Conservation (phyloP, 257 asterid species). For the Fraxinus quadrangulata region DNA sequence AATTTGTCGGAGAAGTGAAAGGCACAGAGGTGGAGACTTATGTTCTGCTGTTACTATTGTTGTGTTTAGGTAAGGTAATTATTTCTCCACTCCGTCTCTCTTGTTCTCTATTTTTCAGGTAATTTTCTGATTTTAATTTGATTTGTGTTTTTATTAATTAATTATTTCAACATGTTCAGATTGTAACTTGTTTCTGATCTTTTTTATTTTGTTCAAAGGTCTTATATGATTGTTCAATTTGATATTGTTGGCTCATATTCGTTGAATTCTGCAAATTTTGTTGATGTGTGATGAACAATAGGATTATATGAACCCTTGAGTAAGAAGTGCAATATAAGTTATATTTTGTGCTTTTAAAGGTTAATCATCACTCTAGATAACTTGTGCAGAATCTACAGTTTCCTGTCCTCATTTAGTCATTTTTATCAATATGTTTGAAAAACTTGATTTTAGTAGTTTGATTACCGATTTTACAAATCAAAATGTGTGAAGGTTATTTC, state of each 20-base stretch:
- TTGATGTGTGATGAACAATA: neutral
- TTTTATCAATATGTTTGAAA: too few species aligned
- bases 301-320: neutral
- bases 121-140: slow-evolving; percentile 5
- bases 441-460: too few species aligned
- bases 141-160: neutral
- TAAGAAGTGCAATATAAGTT: neutral
- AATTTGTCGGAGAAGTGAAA: too few species aligned
- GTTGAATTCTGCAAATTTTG: neutral
- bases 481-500: too few species aligned
- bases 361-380: neutral
- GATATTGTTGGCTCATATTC: neutral
- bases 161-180: neutral
- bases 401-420: too few species aligned
- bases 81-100: slow-evolving; percentile 20
- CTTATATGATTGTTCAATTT: neutral
- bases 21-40: too few species aligned
- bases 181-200: neutral
- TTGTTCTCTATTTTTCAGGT: slow-evolving; percentile 31
- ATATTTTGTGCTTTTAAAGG: neutral
- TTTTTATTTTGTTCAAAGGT: neutral
- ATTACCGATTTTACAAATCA: too few species aligned
- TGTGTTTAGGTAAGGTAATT: too few species aligned
- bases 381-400: too few species aligned
- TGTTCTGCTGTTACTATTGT: too few species aligned